Evolutionary conservation across 108 stramenopile genomes (phyloP).

Genomic region (Nitzschia palea): DNA sequence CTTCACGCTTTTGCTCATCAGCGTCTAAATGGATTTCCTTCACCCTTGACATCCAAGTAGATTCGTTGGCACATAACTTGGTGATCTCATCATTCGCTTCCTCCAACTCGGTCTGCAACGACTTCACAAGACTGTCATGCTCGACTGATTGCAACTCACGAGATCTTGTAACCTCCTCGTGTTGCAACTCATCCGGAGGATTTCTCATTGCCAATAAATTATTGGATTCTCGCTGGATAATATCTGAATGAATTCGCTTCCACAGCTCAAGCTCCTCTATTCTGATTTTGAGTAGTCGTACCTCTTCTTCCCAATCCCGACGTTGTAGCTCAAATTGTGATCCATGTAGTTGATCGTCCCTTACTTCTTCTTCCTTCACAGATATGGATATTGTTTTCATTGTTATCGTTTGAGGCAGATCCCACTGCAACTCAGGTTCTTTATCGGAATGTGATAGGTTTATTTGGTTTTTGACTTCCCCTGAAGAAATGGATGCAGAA

Average conservation of each 20-base stretch:
- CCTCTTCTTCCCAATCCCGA: constrained; percentile 6
- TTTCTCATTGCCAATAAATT: too few species aligned
- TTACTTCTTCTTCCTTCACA: neutral
- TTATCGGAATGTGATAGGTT: neutral
- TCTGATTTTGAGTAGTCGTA: neutral
- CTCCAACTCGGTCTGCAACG: too few species aligned
- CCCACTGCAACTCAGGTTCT: neutral
- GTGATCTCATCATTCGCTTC: too few species aligned
- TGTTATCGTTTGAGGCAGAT: neutral
- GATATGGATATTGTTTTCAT: neutral
- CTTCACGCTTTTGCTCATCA: too few species aligned
- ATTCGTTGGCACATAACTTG: too few species aligned
- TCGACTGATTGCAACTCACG: too few species aligned
- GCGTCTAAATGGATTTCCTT: too few species aligned
- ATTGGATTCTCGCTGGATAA: too few species aligned
- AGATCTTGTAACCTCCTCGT: too few species aligned
- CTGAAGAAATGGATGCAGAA: neutral
- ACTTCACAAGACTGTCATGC: too few species aligned
- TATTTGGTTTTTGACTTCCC: neutral
- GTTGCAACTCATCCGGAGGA: too few species aligned
- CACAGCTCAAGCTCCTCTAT: neutral
- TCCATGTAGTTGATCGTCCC: neutral
- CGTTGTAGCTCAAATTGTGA: neutral
- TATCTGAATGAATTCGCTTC: neutral
- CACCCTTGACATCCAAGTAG: too few species aligned